Evolutionary conservation across 208 protist species (phyloP).

Genomic region (Naegleria fowleri): DNA sequence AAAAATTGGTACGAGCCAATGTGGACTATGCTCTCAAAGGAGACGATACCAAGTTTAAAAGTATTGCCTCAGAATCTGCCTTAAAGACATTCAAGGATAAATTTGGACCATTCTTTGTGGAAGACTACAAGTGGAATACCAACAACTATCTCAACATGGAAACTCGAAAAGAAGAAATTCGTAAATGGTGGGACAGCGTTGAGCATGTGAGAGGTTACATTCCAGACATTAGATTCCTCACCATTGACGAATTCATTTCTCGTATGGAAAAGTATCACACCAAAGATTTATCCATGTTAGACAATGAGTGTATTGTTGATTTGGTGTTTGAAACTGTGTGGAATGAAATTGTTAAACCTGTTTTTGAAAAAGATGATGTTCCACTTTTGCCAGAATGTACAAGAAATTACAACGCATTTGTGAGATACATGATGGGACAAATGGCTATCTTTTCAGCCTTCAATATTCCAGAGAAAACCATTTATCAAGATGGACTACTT

Average conservation of each 20-base stretch:
- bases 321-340: neutral
- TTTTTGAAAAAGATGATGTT: neutral
- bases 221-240: neutral
- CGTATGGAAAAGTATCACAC: neutral
- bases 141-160: constrained; percentile 16
- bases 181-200: neutral
- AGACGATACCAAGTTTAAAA: neutral
- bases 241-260: neutral
- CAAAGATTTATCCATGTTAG: neutral
- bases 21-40: neutral
- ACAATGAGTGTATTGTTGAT: neutral
- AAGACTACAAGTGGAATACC: constrained; percentile 10
- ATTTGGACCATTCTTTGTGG: constrained; percentile 19
- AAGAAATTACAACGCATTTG: neutral
- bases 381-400: neutral
- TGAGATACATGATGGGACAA: neutral
- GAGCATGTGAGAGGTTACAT: neutral
- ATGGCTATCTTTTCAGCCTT: neutral
- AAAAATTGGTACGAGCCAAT: constrained; percentile 26
- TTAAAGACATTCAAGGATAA: neutral
- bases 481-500: neutral
- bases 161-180: neutral
- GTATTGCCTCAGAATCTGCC: neutral
- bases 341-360: neutral
- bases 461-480: neutral